Evolutionary conservation across 352 stramenopile species (phyloP).

Genomic region (Pythium utonaiense): DNA sequence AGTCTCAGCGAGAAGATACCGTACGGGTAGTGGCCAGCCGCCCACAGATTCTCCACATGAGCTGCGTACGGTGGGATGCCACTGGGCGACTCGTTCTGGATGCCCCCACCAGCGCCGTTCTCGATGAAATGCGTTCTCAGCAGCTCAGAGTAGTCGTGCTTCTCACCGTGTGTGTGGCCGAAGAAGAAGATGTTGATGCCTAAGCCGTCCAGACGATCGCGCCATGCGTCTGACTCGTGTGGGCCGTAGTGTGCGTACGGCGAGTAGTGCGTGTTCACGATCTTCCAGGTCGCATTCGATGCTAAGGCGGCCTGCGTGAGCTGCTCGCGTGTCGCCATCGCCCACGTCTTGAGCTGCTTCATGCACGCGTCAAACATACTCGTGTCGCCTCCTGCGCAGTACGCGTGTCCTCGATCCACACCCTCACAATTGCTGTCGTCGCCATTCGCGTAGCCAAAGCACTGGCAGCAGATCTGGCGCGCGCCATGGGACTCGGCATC

Average conservation of each 20-base stretch:
- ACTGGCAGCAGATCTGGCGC: slow-evolving; percentile 78
- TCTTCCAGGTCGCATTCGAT: slow-evolving; percentile 76
- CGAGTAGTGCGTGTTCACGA: slow-evolving; percentile 82
- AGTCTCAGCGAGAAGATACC: slow-evolving; percentile 66
- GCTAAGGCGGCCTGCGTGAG: slow-evolving; percentile 42
- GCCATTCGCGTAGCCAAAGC: slow-evolving; percentile 67
- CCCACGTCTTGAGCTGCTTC: slow-evolving; percentile 56
- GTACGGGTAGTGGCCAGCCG: slow-evolving; percentile 60
- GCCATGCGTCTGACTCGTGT: slow-evolving; percentile 38
- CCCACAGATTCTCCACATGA: slow-evolving; percentile 58
- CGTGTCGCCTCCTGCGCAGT: slow-evolving; percentile 54
- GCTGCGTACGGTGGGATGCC: slow-evolving; percentile 53
- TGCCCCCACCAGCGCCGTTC: slow-evolving; percentile 74
- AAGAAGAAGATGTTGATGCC: slow-evolving; percentile 33
- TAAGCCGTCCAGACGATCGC: slow-evolving; percentile 35
- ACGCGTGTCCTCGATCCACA: slow-evolving; percentile 43
- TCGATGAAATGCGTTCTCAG: slow-evolving; percentile 71
- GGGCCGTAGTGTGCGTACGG: slow-evolving; percentile 73
- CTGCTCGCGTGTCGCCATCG: slow-evolving; percentile 41
- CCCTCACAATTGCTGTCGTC: slow-evolving; percentile 58
- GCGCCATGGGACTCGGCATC: slow-evolving; percentile 51
- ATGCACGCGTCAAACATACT: slow-evolving; percentile 73
- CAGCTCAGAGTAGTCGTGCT: slow-evolving; percentile 52
- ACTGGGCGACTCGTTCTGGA: slow-evolving; percentile 74
- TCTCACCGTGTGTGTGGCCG: slow-evolving; percentile 66